Conservation (phyloP, 306 rosid species). For the Glycyrrhiza uralensis region DNA sequence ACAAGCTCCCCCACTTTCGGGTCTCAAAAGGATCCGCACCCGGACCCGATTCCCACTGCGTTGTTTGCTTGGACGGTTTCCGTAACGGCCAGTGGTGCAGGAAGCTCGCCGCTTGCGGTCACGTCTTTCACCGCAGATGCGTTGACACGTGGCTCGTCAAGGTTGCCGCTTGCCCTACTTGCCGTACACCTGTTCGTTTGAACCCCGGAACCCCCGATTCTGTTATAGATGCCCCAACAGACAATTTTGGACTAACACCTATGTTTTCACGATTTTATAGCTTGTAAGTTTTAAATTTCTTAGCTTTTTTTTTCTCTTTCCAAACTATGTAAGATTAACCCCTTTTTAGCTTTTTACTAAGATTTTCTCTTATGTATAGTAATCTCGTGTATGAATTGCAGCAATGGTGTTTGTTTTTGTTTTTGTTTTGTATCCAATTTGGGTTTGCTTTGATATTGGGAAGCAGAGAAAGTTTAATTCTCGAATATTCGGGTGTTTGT, state of each 20-base stretch:
- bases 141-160: conserved; percentile 78
- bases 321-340: neutral
- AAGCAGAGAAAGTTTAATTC: neutral
- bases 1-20: conserved; percentile 58
- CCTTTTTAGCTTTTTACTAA: neutral
- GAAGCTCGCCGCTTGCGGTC: conserved; percentile 57
- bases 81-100: conserved; percentile 74
- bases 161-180: conserved; percentile 73
- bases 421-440: neutral
- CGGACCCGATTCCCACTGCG: conserved; percentile 45
- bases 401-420: neutral
- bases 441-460: neutral
- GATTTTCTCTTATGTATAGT: neutral
- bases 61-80: conserved; percentile 69
- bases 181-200: conserved; percentile 66
- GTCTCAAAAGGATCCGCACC: conserved; percentile 19
- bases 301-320: conserved; percentile 21
- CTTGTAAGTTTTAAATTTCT: conserved; percentile 27
- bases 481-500: neutral
- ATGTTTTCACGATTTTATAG: conserved; percentile 35
- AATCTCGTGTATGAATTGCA: neutral
- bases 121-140: conserved; percentile 67
- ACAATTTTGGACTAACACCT: conserved; percentile 26
- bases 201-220: neutral
- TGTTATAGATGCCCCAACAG: neutral